Evolutionary conservation across 371 early-diverging fungal genomes (phyloP).

Genomic region (Dinochytrium kinnereticum): DNA sequence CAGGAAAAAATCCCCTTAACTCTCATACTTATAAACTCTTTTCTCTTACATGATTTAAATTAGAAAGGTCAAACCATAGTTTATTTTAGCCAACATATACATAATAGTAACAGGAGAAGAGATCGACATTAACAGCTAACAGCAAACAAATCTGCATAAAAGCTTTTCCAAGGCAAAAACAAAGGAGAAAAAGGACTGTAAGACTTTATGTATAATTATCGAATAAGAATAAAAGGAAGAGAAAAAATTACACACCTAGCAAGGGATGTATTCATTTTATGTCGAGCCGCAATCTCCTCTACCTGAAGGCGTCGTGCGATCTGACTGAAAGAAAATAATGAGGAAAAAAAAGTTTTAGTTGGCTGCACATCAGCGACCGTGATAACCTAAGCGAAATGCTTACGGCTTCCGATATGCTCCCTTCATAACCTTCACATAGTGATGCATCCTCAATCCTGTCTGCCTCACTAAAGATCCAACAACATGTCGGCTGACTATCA

Average conservation of each 20-base stretch:
- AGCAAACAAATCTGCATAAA: conserved; percentile 9
- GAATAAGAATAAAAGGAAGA: not conserved
- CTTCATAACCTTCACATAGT: conserved; percentile 23
- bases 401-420: conserved; percentile 45
- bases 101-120: no score
- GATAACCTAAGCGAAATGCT: conserved; percentile 15
- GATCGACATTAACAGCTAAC: conserved; percentile 1
- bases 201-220: not conserved
- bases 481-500: conserved; percentile 70
- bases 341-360: not conserved
- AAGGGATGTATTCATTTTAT: conserved; percentile 15
- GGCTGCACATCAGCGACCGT: no score
- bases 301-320: conserved; percentile 18
- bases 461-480: conserved; percentile 71
- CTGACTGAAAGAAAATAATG: conserved; percentile 1
- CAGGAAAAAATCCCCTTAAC: no score
- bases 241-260: not conserved
- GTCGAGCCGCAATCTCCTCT: conserved; percentile 22
- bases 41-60: no score
- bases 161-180: conserved; percentile 1
- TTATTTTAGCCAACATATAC: no score
- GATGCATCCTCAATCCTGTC: conserved; percentile 73
- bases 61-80: no score
- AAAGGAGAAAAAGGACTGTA: not conserved
- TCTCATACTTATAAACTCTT: no score